Evolutionary conservation across 73 alveolate species (phyloP).

Genomic region (Stentor coeruleus): DNA sequence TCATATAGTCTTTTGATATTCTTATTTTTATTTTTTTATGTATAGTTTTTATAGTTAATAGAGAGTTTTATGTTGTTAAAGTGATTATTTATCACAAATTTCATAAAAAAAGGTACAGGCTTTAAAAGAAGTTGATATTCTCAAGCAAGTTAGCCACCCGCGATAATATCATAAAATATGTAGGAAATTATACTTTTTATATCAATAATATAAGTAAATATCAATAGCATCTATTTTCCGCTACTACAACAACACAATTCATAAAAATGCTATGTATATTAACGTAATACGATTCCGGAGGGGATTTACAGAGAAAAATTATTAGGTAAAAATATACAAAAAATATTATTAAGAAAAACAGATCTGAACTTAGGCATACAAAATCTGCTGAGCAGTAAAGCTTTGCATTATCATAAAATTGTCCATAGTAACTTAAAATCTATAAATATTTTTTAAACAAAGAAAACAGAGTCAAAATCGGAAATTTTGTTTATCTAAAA

Average conservation of each 20-base stretch:
- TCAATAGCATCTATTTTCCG: no score
- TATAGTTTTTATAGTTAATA: no score
- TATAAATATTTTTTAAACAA: constrained; percentile 71
- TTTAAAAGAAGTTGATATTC: background rate
- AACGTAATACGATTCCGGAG: constrained; percentile 86
- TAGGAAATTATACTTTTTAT: no score
- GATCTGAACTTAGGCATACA: constrained; percentile 79
- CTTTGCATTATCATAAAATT: constrained; percentile 68
- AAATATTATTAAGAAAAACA: constrained; percentile 60
- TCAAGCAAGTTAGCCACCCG: constrained; percentile 53
- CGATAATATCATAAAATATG: no score
- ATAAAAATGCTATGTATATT: constrained; percentile 72
- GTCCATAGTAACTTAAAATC: constrained; percentile 87
- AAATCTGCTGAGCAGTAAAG: constrained; percentile 75
- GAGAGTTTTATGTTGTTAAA: no score
- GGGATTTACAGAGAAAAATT: constrained; percentile 69
- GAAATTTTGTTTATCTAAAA: constrained; percentile 97
- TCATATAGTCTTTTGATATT: no score
- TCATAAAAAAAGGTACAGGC: no score
- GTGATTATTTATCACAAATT: no score
- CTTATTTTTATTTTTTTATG: no score
- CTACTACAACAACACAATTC: constrained; percentile 54
- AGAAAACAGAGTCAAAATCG: constrained; percentile 61
- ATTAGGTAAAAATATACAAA: constrained; percentile 53
- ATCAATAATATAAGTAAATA: no score